phyloP scores from a whole-genome alignment of 441 rosid genomes.

The Breynia disticha region DNA sequence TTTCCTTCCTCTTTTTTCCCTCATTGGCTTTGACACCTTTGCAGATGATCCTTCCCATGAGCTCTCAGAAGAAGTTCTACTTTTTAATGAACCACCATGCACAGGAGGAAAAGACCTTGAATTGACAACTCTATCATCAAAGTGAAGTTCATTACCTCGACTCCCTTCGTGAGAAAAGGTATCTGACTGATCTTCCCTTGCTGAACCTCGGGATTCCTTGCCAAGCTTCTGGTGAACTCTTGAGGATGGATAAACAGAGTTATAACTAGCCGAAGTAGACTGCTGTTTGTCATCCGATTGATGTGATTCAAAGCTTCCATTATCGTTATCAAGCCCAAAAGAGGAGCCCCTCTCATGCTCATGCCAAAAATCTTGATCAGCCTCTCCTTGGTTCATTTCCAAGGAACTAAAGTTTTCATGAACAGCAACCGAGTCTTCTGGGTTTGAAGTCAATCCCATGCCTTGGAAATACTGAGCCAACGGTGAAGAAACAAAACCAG shows the following conservation, averaged over 20 bases:
- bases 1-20: conserved; percentile 67
- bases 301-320: conserved; percentile 47
- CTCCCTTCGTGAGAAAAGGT: conserved; percentile 38
- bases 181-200: conserved; percentile 33
- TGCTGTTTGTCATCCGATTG: conserved; percentile 48
- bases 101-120: conserved; percentile 44
- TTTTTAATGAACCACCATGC: conserved; percentile 54
- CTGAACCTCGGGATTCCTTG: conserved; percentile 27
- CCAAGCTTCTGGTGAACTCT: conserved; percentile 34
- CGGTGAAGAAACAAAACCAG: conserved; percentile 46
- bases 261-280: conserved; percentile 39
- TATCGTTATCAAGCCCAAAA: conserved; percentile 48
- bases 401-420: conserved; percentile 33
- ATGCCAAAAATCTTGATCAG: conserved; percentile 54
- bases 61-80: conserved; percentile 82
- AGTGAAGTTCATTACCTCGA: conserved; percentile 38
- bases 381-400: conserved; percentile 39
- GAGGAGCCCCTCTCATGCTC: conserved; percentile 44
- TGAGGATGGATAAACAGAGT: conserved; percentile 34
- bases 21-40: conserved; percentile 42
- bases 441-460: conserved; percentile 37
- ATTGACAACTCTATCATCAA: conserved; percentile 51
- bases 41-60: conserved; percentile 81
- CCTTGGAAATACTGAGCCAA: conserved; percentile 51
- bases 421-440: conserved; percentile 44